phyloP scores from a whole-genome alignment of 176 grass and related monocot species.

The Cymbopogon citratus region DNA sequence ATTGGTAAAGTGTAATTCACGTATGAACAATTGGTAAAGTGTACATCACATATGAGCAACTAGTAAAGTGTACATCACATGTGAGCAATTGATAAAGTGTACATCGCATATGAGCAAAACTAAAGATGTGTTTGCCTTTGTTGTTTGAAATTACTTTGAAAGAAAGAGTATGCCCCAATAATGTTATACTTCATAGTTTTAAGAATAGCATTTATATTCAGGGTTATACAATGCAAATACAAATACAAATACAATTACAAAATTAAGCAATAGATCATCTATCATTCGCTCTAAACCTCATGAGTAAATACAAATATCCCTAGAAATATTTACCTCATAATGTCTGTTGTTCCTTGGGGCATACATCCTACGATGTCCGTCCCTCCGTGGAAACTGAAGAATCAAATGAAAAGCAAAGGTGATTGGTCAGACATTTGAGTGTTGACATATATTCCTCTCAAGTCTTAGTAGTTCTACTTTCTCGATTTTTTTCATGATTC shows the following conservation, averaged over 20 bases:
- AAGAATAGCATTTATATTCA: neutral
- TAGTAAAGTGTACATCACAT: too few species aligned
- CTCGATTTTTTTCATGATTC: neutral
- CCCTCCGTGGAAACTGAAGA: slow-evolving; percentile 41
- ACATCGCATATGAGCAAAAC: too few species aligned
- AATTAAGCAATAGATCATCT: slow-evolving; percentile 4
- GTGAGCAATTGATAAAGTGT: too few species aligned
- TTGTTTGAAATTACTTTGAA: neutral
- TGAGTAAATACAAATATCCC: neutral
- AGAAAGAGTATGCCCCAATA: neutral
- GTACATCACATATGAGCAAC: too few species aligned
- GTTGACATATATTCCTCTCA: neutral
- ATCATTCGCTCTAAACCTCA: neutral
- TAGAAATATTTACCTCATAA: slow-evolving; percentile 20
- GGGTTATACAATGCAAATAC: neutral
- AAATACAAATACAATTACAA: neutral
- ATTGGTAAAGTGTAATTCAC: too few species aligned
- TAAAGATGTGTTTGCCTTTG: neutral
- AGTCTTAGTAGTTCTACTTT: neutral
- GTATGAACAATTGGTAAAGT: too few species aligned
- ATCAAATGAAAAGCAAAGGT: slow-evolving; percentile 21
- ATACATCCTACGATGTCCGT: neutral
- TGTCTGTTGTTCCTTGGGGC: neutral
- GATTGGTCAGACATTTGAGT: slow-evolving; percentile 1
- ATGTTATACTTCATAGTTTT: neutral